These are phyloP conservation scores for Xenoacremonium recifei DNA, from an alignment of 2,329 filamentous ascomycete species.

Conservation along the genomic window DNA sequence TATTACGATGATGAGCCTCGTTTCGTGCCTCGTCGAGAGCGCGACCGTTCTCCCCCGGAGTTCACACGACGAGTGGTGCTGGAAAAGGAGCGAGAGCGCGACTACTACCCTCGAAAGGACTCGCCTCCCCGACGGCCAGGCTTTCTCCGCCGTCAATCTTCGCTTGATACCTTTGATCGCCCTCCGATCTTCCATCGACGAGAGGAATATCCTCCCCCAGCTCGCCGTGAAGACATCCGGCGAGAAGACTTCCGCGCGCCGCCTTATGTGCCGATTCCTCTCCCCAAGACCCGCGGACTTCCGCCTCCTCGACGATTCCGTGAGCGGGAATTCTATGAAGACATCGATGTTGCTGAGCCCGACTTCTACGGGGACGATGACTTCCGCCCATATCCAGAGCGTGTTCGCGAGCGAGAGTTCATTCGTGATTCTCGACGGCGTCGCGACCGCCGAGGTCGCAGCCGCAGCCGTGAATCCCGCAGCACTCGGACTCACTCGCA, in stretches of 20 bases:
- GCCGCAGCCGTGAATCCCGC: slow-evolving; percentile 40
- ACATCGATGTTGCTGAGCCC: slow-evolving; percentile 66
- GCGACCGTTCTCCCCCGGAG: slow-evolving; percentile 32
- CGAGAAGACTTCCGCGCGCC: slow-evolving; percentile 47
- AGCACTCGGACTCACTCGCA: slow-evolving; percentile 37
- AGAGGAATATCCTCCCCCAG: slow-evolving; percentile 63
- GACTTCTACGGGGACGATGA: slow-evolving; percentile 71
- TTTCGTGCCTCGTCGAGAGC: slow-evolving; percentile 31
- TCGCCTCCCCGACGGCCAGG: slow-evolving; percentile 60
- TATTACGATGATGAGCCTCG: slow-evolving; percentile 55
- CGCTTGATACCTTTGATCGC: slow-evolving; percentile 84
- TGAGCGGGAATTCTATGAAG: slow-evolving; percentile 59
- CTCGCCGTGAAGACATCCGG: slow-evolving; percentile 45
- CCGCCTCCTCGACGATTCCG: slow-evolving; percentile 58
- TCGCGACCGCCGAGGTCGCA: slow-evolving; percentile 35
- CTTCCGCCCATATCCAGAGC: slow-evolving; percentile 60
- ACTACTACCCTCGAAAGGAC: slow-evolving; percentile 38
- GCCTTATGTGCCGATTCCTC: slow-evolving; percentile 61
- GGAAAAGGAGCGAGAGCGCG: slow-evolving; percentile 55
- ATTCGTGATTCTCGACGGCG: slow-evolving; percentile 45
- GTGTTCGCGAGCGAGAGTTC: slow-evolving; percentile 61
- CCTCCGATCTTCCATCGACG: slow-evolving; percentile 55
- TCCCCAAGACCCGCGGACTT: slow-evolving; percentile 62
- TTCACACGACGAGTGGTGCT: slow-evolving; percentile 56
- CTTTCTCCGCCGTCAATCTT: slow-evolving; percentile 79